Evolutionary conservation across 129 eudicot species (phyloP), one percentile per base, ranked within the genome.

Genomic region (Deinandra increscens): DNA sequence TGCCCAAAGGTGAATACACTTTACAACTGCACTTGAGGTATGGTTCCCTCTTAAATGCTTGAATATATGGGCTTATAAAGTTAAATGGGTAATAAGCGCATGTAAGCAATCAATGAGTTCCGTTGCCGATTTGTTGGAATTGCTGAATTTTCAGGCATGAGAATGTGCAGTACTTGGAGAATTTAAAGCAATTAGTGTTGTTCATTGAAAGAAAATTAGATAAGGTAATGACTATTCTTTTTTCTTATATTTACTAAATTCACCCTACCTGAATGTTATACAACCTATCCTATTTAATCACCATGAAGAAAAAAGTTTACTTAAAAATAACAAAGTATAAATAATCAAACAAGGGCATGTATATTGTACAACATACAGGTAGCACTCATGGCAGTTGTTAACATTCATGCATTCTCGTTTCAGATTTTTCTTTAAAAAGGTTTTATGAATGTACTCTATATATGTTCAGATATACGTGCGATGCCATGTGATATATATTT

Each of bases 1-100:
- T 94, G 73, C 97, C 99, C 55, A 94, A 94, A 83, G 99, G 99
- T 71, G 97, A 90, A 67, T 94, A 79, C 80, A 85, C 73, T 48
- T 84, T 94, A 63, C 99, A 77, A 75, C 82, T 94, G 42, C 86
- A 71, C 81, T 68, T 94, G 77, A 94, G 99, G 98, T 84, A 68
- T 46, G 78, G 19, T 49, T 37, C 71, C 45, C 66, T 82, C 69
- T 34, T 62, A 74, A 72, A 26, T 55, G 54, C 43, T 17, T 41
- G 62, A 51, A 44, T 56, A 60, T 54, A 17, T 54, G 59, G 13
- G 9, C 46, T 36, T 67, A 6, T 45, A 39, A 50, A 42, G 54
- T 68, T 81, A 34, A 36, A 69, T 61, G 53, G 23, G 17, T 49
- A 46, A 23, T 17, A 41, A n/a, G 54, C 34, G 48, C 41, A 48